Conservation (phyloP, 1,284 basidiomycete genomes). For the Cutaneotrichosporon curvatum region DNA sequence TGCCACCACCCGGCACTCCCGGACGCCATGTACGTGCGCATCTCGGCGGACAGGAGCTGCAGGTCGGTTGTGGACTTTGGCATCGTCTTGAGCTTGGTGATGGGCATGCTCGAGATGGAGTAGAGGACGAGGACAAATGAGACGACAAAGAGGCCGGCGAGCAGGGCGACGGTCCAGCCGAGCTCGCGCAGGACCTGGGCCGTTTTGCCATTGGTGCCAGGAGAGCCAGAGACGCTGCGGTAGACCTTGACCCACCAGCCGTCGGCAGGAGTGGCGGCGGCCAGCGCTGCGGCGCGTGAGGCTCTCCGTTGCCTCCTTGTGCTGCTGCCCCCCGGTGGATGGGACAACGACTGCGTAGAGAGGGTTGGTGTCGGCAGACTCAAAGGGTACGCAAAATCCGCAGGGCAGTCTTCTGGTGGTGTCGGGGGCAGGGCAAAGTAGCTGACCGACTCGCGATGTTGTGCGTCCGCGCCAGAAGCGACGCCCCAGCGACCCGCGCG, state of each 20-base stretch:
- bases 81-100: constrained; percentile 42
- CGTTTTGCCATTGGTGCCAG: constrained; percentile 27
- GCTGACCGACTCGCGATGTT: constrained; percentile 7
- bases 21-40: constrained; percentile 42
- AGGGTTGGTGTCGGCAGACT: constrained; percentile 44
- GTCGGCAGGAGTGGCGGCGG: constrained; percentile 9
- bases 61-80: constrained; percentile 45
- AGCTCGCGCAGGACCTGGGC: constrained; percentile 39
- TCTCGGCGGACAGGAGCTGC: constrained; percentile 44
- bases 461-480: constrained; percentile 8
- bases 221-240: constrained; percentile 16
- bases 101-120: constrained; percentile 40
- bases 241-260: constrained; percentile 20
- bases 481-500: too few relatives aligned
- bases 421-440: constrained; percentile 37
- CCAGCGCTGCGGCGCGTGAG: constrained; percentile 9
- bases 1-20: constrained; percentile 43
- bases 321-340: constrained; percentile 5
- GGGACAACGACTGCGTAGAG: constrained; percentile 35
- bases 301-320: constrained; percentile 6
- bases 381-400: constrained; percentile 7
- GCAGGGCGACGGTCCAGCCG: constrained; percentile 41
- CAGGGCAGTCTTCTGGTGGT: constrained; percentile 23
- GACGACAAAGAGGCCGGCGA: constrained; percentile 39
- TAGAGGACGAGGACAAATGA: constrained; percentile 38